Evolutionary conservation across 257 asterid species (phyloP).

Genomic region (Handroanthus guayacan): DNA sequence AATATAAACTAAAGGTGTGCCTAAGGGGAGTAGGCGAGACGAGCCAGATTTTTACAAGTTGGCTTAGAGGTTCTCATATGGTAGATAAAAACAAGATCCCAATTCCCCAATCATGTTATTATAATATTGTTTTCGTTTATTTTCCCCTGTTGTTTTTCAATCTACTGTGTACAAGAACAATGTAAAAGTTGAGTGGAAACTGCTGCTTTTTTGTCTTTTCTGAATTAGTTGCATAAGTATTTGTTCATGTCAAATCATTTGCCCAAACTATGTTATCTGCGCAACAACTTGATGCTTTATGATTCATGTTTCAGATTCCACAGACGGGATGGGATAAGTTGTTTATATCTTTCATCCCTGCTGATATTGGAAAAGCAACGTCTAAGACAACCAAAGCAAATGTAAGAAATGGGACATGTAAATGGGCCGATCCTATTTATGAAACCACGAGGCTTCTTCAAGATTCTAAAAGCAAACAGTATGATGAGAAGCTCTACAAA

Average conservation of each 20-base stretch:
- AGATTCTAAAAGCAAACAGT: constrained; percentile 82
- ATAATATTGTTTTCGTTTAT: neutral
- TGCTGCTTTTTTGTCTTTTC: neutral
- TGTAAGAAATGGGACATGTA: constrained; percentile 93
- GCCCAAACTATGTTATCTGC: constrained; percentile 2
- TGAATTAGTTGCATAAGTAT: neutral
- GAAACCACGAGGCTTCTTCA: constrained; percentile 97
- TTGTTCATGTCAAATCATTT: neutral
- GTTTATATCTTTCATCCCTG: constrained; percentile 79
- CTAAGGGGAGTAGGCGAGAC: neutral
- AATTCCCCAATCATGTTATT: neutral
- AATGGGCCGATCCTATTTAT: constrained; percentile 98
- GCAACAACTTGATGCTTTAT: constrained; percentile 16
- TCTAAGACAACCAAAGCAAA: constrained; percentile 94
- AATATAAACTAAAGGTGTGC: neutral
- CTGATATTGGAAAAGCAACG: constrained; percentile 84
- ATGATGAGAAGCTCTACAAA: constrained; percentile 93
- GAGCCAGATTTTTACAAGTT: neutral
- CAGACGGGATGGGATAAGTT: constrained; percentile 97
- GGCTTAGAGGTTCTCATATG: neutral
- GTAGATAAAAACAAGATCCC: neutral
- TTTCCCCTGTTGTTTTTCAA: neutral
- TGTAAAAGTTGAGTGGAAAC: neutral
- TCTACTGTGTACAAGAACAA: neutral
- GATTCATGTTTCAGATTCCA: constrained; percentile 72